Percentiles rank a stretch among this genome's conserved stretches.
These are phyloP conservation scores for Leucocoprinus leucothites DNA, from an alignment of 768 basidiomycete genomes.

Conservation along the genomic window DNA sequence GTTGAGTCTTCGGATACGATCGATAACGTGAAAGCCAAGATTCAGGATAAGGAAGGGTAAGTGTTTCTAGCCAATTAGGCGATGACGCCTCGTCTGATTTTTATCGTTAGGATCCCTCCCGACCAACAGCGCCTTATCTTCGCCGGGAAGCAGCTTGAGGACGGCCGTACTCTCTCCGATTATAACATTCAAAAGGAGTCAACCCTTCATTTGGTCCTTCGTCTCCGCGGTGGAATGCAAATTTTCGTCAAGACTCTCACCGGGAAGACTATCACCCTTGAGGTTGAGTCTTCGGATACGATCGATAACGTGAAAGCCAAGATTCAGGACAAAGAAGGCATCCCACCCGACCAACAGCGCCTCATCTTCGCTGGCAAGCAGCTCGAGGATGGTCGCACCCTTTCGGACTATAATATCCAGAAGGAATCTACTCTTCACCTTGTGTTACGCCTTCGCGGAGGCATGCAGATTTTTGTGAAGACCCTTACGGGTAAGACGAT, in stretches of 20 bases:
- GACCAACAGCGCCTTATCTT: constrained; percentile 92
- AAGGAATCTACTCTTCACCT: constrained; percentile 73
- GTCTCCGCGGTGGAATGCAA: constrained; percentile 89
- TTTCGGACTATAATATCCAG: constrained; percentile 82
- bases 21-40: constrained; percentile 88
- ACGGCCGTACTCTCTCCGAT: too few relatives aligned
- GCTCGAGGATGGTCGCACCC: constrained; percentile 89
- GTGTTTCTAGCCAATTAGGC: not conserved
- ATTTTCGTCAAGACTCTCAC: constrained; percentile 88
- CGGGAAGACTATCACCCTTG: constrained; percentile 90
- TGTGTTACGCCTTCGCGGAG: constrained; percentile 76
- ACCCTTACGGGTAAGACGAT: constrained; percentile 90
- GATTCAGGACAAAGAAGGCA: constrained; percentile 83
- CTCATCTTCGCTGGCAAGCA: constrained; percentile 94
- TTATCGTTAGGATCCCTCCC: constrained; percentile 52
- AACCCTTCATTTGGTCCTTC: too few relatives aligned
- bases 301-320: constrained; percentile 89
- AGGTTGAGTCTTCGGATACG: constrained; percentile 91
- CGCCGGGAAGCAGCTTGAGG: constrained; percentile 91
- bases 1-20: constrained; percentile 87
- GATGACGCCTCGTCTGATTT: not conserved
- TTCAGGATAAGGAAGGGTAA: constrained; percentile 86
- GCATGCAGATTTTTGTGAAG: constrained; percentile 92
- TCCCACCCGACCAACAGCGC: constrained; percentile 85
- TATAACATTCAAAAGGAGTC: too few relatives aligned